Conservation (phyloP, 208 protist species). For the Herpetomonas tarakana region DNA sequence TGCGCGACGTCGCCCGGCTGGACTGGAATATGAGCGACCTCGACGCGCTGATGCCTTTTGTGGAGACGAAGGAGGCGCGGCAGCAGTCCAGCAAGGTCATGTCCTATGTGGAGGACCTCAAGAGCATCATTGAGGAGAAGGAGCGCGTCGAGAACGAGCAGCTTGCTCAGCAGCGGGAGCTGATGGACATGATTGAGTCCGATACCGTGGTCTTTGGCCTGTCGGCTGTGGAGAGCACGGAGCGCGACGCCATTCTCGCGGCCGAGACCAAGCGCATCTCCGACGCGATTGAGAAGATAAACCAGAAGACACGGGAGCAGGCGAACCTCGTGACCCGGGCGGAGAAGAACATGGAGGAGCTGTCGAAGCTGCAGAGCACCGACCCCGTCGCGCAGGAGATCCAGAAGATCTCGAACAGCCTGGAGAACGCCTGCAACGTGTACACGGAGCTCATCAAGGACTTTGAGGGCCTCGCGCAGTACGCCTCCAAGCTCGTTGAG, state of each 20-base stretch:
- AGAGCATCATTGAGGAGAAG: conserved; percentile 45
- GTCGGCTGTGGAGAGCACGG: conserved; percentile 47
- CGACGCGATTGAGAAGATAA: conserved; percentile 56
- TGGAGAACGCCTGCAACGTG: conserved; percentile 59
- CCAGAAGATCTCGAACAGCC: conserved; percentile 71
- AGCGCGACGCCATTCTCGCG: conserved; percentile 50
- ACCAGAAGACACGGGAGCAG: conserved; percentile 39
- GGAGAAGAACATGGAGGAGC: conserved; percentile 45
- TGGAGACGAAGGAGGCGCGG: conserved; percentile 56
- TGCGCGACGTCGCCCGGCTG: conserved; percentile 60
- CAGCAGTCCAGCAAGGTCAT: conserved; percentile 57
- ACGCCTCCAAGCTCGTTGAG: conserved; percentile 43
- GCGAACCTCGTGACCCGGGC: conserved; percentile 30
- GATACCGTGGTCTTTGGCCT: conserved; percentile 66
- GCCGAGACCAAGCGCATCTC: conserved; percentile 47
- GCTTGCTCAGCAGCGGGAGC: conserved; percentile 24
- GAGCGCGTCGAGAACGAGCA: conserved; percentile 35
- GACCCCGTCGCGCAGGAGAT: conserved; percentile 67
- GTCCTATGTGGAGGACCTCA: conserved; percentile 42
- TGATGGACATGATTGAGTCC: conserved; percentile 66
- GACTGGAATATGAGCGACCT: conserved; percentile 72
- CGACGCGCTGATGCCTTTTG: conserved; percentile 82
- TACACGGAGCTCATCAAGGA: conserved; percentile 55
- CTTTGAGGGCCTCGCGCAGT: conserved; percentile 42
- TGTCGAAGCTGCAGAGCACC: conserved; percentile 62